Percentiles rank a stretch among this genome's conserved stretches.
These are phyloP conservation scores for Fonsecaea monophora DNA, from an alignment of 2,329 filamentous ascomycete genomes.

Conservation along the genomic window DNA sequence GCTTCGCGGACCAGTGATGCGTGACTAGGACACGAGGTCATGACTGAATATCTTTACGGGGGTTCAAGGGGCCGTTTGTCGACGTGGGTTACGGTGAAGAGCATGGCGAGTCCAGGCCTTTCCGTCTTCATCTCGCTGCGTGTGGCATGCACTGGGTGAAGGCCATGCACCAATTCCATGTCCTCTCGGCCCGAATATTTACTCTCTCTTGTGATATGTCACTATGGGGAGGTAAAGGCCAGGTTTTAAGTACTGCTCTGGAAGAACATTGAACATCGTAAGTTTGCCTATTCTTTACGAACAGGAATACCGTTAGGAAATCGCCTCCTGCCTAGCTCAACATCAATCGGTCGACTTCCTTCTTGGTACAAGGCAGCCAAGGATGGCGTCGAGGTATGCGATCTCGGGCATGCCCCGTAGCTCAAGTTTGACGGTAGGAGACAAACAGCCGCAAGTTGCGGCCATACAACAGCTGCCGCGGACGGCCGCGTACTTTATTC, in stretches of 20 bases:
- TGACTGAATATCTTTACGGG: background rate
- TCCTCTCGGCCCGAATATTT: background rate
- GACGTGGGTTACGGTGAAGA: background rate
- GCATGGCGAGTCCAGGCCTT: background rate
- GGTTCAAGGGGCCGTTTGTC: background rate
- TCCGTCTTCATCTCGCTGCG: background rate
- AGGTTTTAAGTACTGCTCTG: background rate
- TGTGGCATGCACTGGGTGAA: background rate
- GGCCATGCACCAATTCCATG: background rate
- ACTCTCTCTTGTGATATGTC: background rate
- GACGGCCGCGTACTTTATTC: constrained; percentile 25
- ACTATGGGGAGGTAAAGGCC: background rate
- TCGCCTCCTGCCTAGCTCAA: background rate
- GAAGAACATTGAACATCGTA: background rate
- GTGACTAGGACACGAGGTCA: background rate
- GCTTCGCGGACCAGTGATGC: background rate
- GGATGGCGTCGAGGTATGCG: background rate
- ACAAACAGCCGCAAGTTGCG: background rate
- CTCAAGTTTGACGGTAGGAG: background rate
- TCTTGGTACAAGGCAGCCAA: background rate
- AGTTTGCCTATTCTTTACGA: background rate
- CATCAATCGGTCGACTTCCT: background rate
- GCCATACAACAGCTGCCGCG: background rate
- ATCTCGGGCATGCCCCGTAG: background rate
- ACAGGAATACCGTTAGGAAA: background rate